Conservation (phyloP, 2,329 filamentous ascomycete genomes). For the Gliomastix tumulicola region DNA sequence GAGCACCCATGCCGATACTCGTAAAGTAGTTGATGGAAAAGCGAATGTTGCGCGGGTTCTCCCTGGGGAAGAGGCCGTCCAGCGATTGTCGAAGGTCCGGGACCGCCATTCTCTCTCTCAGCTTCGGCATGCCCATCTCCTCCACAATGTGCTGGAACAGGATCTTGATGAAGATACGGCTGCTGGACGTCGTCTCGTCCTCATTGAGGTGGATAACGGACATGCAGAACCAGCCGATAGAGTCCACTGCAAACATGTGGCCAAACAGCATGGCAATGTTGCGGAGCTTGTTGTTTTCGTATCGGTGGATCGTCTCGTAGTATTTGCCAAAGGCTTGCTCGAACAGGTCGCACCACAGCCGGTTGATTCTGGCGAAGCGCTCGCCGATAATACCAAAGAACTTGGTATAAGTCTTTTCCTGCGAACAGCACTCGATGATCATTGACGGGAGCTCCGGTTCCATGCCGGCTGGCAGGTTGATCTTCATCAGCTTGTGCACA, state of each 20-base stretch:
- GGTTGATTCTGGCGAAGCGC: conserved; percentile 91
- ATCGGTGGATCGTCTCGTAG: conserved; percentile 95
- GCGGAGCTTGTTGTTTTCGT: conserved; percentile 89
- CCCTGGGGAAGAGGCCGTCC: conserved; percentile 80
- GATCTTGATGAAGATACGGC: conserved; percentile 98
- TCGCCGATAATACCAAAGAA: conserved; percentile 95
- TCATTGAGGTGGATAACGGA: conserved; percentile 85
- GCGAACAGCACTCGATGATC: conserved; percentile 94
- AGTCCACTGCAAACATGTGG: conserved; percentile 80
- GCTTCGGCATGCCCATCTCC: conserved; percentile 73
- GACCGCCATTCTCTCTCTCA: conserved; percentile 71
- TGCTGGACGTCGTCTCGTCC: conserved; percentile 93
- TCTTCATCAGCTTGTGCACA: conserved; percentile 93
- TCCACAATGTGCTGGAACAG: conserved; percentile 89
- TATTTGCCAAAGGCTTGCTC: conserved; percentile 87
- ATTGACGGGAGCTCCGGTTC: conserved; percentile 91
- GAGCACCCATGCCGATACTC: conserved; percentile 87
- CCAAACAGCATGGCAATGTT: conserved; percentile 96
- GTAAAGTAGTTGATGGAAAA: conserved; percentile 99
- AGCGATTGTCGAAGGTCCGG: conserved; percentile 72
- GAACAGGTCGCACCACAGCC: conserved; percentile 89
- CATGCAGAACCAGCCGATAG: conserved; percentile 86
- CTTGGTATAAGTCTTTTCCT: conserved; percentile 95
- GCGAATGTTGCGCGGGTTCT: conserved; percentile 82
- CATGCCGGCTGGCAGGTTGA: conserved; percentile 78